phyloP scores from a whole-genome alignment of 768 basidiomycete species.

The Kwoniella sp. region DNA sequence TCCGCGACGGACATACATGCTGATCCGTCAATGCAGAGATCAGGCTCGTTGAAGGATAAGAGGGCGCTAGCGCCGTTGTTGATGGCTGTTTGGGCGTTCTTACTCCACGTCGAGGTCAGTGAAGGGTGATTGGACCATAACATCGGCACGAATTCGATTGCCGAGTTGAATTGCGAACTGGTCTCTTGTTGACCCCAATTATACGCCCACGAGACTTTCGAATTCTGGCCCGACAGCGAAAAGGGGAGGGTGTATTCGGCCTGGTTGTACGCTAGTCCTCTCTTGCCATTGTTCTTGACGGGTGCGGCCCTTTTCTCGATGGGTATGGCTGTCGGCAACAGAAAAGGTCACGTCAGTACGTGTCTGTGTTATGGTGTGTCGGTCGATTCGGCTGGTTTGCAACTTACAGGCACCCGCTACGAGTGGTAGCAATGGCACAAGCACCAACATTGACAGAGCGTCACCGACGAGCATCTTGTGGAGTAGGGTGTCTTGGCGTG shows the following conservation, averaged over 20 bases:
- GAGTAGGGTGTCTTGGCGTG: background rate
- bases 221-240: constrained; percentile 5
- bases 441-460: background rate
- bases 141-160: constrained; percentile 4
- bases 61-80: constrained; percentile 7
- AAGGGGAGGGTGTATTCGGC: constrained; percentile 1
- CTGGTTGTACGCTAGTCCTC: constrained; percentile 4
- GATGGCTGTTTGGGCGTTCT: constrained; percentile 3
- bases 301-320: background rate
- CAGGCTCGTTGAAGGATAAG: constrained; percentile 5
- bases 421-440: background rate
- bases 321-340: background rate
- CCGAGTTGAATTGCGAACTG: constrained; percentile 1
- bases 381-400: too few species aligned
- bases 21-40: background rate
- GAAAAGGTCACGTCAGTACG: background rate
- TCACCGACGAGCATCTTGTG: background rate
- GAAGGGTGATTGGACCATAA: background rate
- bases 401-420: background rate
- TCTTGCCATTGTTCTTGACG: constrained; percentile 6
- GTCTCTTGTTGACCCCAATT: constrained; percentile 7
- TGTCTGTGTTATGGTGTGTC: background rate
- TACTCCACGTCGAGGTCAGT: background rate
- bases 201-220: constrained; percentile 5
- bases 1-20: constrained; percentile 2